Percentiles rank a stretch among this genome's conserved stretches.
phyloP scores from a whole-genome alignment of 2,329 filamentous ascomycete genomes.

The Erysiphe neolycopersici region DNA sequence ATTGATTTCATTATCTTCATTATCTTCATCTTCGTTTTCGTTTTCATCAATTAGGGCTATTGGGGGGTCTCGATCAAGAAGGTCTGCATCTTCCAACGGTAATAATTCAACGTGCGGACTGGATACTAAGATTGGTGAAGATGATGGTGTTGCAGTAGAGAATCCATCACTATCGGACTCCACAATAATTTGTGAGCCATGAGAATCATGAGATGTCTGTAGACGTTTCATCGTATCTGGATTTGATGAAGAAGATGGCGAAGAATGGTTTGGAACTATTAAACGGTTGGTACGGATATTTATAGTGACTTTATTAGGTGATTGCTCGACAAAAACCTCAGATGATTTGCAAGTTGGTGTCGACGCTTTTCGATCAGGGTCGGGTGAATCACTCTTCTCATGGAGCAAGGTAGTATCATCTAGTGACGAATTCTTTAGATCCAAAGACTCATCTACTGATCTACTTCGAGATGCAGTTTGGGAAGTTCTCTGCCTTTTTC shows the following conservation, averaged over 20 bases:
- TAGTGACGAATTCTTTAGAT: slow-evolving; percentile 3
- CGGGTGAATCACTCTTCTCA: slow-evolving; percentile 8
- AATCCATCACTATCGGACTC: slow-evolving; percentile 12
- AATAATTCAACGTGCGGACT: slow-evolving; percentile 13
- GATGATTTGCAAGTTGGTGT: slow-evolving; percentile 12
- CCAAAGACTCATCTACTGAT: slow-evolving; percentile 18
- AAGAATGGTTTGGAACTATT: slow-evolving; percentile 18
- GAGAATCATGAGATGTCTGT: slow-evolving; percentile 9
- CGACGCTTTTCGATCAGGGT: slow-evolving; percentile 11
- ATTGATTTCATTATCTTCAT: slow-evolving; percentile 13
- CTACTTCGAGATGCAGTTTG: slow-evolving; percentile 25
- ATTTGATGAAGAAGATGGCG: slow-evolving; percentile 18
- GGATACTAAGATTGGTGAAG: slow-evolving; percentile 9
- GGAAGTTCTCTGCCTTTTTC: slow-evolving; percentile 36
- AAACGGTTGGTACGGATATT: slow-evolving; percentile 25
- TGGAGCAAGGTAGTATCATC: slow-evolving; percentile 2
- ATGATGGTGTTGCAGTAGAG: slow-evolving; percentile 12
- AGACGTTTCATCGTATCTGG: slow-evolving; percentile 12
- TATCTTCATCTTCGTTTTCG: slow-evolving; percentile 10
- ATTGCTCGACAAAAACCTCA: slow-evolving; percentile 16
- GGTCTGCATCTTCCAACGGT: slow-evolving; percentile 9
- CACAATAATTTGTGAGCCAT: slow-evolving; percentile 7
- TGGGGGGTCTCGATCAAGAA: slow-evolving; percentile 5
- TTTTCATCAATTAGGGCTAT: slow-evolving; percentile 11
- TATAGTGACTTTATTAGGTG: slow-evolving; percentile 32